Base-by-base conservation (phyloP, 2,329 filamentous ascomycete genomes). In the Incumbomyces delicatus region DNA sequence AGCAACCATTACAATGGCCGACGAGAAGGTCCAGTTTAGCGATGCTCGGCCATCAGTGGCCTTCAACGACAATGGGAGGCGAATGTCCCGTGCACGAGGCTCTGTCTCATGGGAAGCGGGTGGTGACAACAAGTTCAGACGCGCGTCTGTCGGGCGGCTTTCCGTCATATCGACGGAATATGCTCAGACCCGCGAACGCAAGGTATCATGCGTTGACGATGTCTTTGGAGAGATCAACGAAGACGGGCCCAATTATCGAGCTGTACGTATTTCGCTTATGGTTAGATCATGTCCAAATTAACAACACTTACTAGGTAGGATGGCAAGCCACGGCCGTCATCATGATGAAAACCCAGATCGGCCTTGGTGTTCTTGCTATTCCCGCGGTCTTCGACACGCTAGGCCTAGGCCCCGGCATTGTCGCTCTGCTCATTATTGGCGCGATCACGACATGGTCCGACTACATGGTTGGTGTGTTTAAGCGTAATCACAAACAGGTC, bases 361-460 rank as follows among this genome's bases (percentile, higher is more conserved):
- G 71, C 11, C 72, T 70, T 1, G 71, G 72, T 41, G 69, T 74
- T 1, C 60, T 75, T 3, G 67, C 65, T 3, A 71, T 75, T n/a
- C 71, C 71, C 0, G 65, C 66, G 0, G 63, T 71, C 1, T 68
- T 75, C 66, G 68, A 68, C 43, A 59, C 64, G 0, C 60, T 75
- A 1, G 72, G 72, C 17, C 68, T 71, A n/a, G 63, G 73, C 2
- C 69, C 69, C 1, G 72, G 71, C 1, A 63, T 68, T 1, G 58
- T 75, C 48, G 69, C 64, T 32, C 66, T 75, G 13, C 57, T 75
- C 4, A 70, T 66, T 11, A 74, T 70, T 67, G 64, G 67, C 39
- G 61, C 61, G 7, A 59, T 77, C 29, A 75, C 74, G 52, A 72
- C 72, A 0, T 70, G 58, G 49, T 51, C 49, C 14, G 39, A 49